These are phyloP conservation scores for Chrysoporthe puriensis DNA, from an alignment of 2,329 filamentous ascomycete genomes.

Conservation along the genomic window DNA sequence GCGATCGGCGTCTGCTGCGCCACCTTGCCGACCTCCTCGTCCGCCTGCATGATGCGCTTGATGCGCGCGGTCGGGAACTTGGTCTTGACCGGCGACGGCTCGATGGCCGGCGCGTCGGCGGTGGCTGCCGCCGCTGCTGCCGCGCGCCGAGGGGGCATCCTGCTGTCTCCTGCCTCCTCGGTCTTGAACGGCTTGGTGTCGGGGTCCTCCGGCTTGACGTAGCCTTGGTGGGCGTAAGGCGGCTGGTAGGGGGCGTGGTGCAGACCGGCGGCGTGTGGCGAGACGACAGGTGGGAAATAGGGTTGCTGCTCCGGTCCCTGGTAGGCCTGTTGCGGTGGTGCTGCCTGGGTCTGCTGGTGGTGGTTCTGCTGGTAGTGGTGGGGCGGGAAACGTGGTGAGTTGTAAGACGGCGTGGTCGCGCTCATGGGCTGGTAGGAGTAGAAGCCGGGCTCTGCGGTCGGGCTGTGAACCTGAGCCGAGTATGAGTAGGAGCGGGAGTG, in stretches of 20 bases:
- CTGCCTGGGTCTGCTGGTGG: too few relatives aligned
- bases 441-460: conserved; percentile 19
- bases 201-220: conserved; percentile 32
- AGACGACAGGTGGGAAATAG: conserved; percentile 14
- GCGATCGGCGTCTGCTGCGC: conserved; percentile 96
- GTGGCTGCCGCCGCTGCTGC: conserved; percentile 39
- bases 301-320: conserved; percentile 7
- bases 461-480: conserved; percentile 26
- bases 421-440: conserved; percentile 26
- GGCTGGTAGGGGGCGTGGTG: conserved; percentile 21
- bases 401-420: conserved; percentile 19
- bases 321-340: conserved; percentile 1
- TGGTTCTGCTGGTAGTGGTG: conserved; percentile 20
- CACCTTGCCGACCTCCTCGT: conserved; percentile 98
- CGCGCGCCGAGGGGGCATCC: conserved; percentile 47
- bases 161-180: conserved; percentile 29
- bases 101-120: conserved; percentile 48
- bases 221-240: conserved; percentile 9
- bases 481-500: conserved; percentile 28
- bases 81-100: conserved; percentile 78
- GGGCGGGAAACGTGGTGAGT: conserved; percentile 25
- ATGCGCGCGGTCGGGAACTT: conserved; percentile 97
- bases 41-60: conserved; percentile 99
- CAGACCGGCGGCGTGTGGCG: conserved; percentile 14
- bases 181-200: conserved; percentile 31